phyloP scores from a whole-genome alignment of 805 yeast genomes.

The Candida methanosorbosa region DNA sequence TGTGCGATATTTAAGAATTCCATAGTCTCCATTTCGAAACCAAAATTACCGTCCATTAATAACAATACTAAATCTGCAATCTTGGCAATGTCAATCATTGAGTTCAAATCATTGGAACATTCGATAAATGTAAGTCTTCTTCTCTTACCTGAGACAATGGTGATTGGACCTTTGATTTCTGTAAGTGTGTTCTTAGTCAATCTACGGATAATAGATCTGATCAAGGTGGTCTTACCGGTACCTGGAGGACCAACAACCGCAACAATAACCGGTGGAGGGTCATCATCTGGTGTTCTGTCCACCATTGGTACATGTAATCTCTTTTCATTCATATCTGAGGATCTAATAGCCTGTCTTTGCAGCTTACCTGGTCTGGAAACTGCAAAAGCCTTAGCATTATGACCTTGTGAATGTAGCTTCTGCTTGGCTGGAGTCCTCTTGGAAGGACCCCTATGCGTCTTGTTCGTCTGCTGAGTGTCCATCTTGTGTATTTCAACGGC shows the following conservation, averaged over 20 bases:
- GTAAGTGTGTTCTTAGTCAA: conserved; percentile 77
- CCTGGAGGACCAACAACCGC: conserved; percentile 99
- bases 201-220: conserved; percentile 80
- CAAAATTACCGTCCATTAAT: conserved; percentile 93
- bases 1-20: conserved; percentile 93
- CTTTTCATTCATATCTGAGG: conserved; percentile 76
- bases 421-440: conserved; percentile 59
- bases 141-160: conserved; percentile 92
- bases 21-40: conserved; percentile 99
- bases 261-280: conserved; percentile 93
- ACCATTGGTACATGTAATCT: conserved; percentile 96
- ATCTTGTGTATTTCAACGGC: too few relatives aligned
- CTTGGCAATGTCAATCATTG: conserved; percentile 95
- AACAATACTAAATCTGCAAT: conserved; percentile 87
- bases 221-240: conserved; percentile 91
- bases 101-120: conserved; percentile 83
- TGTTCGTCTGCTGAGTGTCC: conserved; percentile 36
- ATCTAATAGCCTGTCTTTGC: conserved; percentile 73
- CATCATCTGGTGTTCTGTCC: conserved; percentile 94
- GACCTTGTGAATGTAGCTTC: conserved; percentile 82
- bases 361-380: conserved; percentile 80
- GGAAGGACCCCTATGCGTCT: conserved; percentile 65
- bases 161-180: conserved; percentile 92
- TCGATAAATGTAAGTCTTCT: conserved; percentile 90
- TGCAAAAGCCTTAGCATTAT: conserved; percentile 76